Conservation (phyloP, 164 flowering plant genomes). For the Tinospora cordifolia region DNA sequence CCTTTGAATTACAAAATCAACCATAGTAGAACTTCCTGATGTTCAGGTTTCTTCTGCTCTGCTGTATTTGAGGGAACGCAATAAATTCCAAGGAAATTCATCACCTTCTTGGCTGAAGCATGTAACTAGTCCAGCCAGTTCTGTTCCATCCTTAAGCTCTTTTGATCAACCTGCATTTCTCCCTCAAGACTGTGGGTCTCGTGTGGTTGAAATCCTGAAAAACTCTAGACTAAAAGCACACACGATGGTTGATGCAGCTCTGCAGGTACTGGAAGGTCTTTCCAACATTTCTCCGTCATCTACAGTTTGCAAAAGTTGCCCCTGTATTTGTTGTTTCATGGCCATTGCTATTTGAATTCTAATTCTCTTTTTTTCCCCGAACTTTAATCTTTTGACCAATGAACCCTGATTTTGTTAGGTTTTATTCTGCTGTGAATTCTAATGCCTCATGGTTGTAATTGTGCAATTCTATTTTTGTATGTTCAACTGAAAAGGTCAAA, state of each 20-base stretch:
- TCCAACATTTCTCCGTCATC: neutral
- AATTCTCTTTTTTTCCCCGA: neutral
- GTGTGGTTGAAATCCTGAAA: slow-evolving; percentile 47
- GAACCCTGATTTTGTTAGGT: neutral
- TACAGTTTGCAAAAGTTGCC: neutral
- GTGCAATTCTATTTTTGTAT: neutral
- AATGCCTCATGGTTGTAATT: neutral
- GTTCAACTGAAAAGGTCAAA: too few relatives aligned
- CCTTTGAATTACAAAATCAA: neutral
- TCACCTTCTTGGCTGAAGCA: slow-evolving; percentile 26
- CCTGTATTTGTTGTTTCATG: neutral
- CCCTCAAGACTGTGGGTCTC: slow-evolving; percentile 34
- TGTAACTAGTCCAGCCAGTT: slow-evolving; percentile 15
- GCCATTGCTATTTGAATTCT: neutral
- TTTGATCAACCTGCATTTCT: slow-evolving; percentile 27
- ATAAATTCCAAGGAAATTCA: slow-evolving; percentile 43
- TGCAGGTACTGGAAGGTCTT: slow-evolving; percentile 36
- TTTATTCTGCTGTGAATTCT: too few relatives aligned
- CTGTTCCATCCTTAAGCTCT: slow-evolving; percentile 19
- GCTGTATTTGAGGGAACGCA: slow-evolving; percentile 46
- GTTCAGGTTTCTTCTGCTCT: slow-evolving; percentile 54
- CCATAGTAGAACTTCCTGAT: neutral
- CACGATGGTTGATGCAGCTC: slow-evolving; percentile 55
- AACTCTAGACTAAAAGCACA: slow-evolving; percentile 49
- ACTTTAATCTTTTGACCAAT: neutral